These are phyloP conservation scores for Beauveria rudraprayagi DNA, from an alignment of 2,329 filamentous ascomycete genomes.

Conservation along the genomic window DNA sequence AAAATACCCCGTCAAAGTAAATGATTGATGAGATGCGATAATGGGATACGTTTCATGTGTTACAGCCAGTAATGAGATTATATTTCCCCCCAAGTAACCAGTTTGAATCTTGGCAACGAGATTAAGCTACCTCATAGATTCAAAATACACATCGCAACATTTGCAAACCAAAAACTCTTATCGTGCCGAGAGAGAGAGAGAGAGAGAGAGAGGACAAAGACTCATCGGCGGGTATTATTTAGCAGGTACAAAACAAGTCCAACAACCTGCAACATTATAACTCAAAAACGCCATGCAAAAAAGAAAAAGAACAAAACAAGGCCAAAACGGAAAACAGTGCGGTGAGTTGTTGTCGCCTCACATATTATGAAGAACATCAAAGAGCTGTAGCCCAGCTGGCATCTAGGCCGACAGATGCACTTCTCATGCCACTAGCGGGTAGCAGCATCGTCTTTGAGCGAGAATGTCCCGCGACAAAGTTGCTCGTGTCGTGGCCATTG, in stretches of 20 bases:
- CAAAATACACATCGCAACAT: background rate
- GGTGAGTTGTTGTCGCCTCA: too few relatives aligned
- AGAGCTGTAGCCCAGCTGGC: conserved; percentile 11
- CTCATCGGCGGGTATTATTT: conserved; percentile 8
- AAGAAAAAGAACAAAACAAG: background rate
- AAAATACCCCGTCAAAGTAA: too few relatives aligned
- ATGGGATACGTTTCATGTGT: background rate
- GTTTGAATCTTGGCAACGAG: too few relatives aligned
- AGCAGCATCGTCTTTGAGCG: conserved; percentile 28
- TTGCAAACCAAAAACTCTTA: background rate
- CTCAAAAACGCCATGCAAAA: background rate
- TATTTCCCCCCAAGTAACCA: too few relatives aligned
- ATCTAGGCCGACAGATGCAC: background rate
- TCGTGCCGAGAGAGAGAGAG: conserved; percentile 2
- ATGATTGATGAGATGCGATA: background rate
- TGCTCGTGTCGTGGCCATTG: conserved; percentile 8
- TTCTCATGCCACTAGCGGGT: background rate
- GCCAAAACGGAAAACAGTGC: background rate
- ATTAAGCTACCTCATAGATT: background rate
- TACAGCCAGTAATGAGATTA: background rate
- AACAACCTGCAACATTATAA: background rate
- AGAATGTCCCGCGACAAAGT: conserved; percentile 24
- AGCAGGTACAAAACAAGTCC: background rate
- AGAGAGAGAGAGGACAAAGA: background rate
- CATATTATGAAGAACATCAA: background rate